Evolutionary conservation across 192 early-diverging fungal genomes (phyloP).

Genomic region (Pecoramyces ruminantium): DNA sequence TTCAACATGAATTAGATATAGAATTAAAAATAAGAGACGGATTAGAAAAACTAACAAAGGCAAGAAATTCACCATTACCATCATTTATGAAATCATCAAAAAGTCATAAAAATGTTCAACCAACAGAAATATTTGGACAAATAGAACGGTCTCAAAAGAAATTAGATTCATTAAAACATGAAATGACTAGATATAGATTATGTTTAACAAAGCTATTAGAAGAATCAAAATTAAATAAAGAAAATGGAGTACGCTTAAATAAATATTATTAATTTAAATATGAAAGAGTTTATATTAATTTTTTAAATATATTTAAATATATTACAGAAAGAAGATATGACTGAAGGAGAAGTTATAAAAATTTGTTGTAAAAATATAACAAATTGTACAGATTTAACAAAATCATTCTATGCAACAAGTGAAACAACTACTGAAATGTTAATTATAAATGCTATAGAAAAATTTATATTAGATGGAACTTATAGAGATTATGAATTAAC

Average conservation of each 20-base stretch:
- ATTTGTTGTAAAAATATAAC: neutral
- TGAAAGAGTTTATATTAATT: no score
- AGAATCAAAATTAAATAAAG: neutral
- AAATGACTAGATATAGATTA: slow-evolving; percentile 4
- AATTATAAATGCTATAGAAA: neutral
- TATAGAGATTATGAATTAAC: neutral
- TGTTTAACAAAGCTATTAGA: neutral
- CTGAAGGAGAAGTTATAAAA: neutral
- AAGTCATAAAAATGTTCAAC: slow-evolving; percentile 1
- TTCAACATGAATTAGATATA: slow-evolving; percentile 32
- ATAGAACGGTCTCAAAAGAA: slow-evolving; percentile 1
- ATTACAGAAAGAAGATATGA: neutral
- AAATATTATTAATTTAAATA: no score
- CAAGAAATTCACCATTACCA: slow-evolving; percentile 6
- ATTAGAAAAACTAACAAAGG: slow-evolving; percentile 17
- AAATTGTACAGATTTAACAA: neutral
- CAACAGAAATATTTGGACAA: neutral
- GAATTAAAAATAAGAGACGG: slow-evolving; percentile 37
- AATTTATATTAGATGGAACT: neutral
- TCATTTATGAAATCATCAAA: neutral
- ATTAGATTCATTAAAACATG: slow-evolving; percentile 1
- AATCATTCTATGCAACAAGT: neutral
- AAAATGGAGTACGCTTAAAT: neutral
- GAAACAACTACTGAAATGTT: neutral
- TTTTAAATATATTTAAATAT: no score